phyloP scores from a whole-genome alignment of 495 filamentous ascomycete species.

The Xylona heveae region DNA sequence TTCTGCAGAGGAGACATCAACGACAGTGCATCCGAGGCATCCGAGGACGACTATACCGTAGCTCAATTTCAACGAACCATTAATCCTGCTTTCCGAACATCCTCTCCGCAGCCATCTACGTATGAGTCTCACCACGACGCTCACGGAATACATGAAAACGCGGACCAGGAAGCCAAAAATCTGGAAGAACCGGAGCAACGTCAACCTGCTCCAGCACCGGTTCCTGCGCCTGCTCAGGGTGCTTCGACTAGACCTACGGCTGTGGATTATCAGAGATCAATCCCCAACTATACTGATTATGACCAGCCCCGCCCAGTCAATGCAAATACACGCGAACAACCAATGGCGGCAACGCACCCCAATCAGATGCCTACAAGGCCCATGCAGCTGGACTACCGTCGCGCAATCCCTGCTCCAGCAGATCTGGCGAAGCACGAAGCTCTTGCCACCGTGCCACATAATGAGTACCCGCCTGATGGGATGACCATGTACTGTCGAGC shows the following conservation, averaged over 20 bases:
- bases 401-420: no score
- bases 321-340: neutral
- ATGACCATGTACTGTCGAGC: constrained; percentile 98
- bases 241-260: constrained; percentile 2
- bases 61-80: constrained; percentile 90
- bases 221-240: constrained; percentile 19
- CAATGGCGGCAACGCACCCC: neutral
- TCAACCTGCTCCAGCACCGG: constrained; percentile 26
- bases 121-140: constrained; percentile 82
- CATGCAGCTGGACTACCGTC: constrained; percentile 11
- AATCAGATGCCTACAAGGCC: constrained; percentile 2
- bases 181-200: constrained; percentile 37
- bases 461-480: constrained; percentile 85
- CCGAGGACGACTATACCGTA: constrained; percentile 77
- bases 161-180: constrained; percentile 44
- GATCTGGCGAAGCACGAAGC: constrained; percentile 39
- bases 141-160: no score
- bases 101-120: constrained; percentile 70
- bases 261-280: constrained; percentile 7
- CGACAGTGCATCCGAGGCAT: constrained; percentile 60
- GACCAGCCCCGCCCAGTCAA: no score
- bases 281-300: no score
- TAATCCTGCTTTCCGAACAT: constrained; percentile 84
- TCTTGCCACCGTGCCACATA: constrained; percentile 58
- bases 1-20: constrained; percentile 82